These are phyloP conservation scores for Solanum hybrid DNA, from an alignment of 305 asterid genomes.

Conservation along the genomic window DNA sequence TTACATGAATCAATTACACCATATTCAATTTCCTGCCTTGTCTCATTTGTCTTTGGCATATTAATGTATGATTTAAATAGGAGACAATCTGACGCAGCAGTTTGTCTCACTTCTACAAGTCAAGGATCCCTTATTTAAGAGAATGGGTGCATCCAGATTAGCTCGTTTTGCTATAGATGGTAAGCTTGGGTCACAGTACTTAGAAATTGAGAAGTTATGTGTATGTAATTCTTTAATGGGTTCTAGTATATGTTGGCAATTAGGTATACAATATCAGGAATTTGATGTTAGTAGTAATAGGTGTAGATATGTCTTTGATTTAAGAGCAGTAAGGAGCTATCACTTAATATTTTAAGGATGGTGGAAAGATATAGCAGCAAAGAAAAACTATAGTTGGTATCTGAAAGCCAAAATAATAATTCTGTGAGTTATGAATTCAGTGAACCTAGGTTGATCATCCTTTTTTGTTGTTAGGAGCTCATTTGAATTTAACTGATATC, in stretches of 20 bases:
- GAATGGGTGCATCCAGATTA: constrained; percentile 96
- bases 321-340: background rate
- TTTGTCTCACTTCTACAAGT: constrained; percentile 72
- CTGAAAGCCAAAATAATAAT: background rate
- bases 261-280: background rate
- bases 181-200: constrained; percentile 21
- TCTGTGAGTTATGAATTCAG: background rate
- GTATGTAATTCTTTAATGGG: background rate
- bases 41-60: too few species aligned
- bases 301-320: background rate
- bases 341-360: background rate
- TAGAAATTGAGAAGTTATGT: background rate
- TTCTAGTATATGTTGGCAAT: background rate
- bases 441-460: background rate
- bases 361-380: background rate
- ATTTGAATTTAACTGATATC: background rate
- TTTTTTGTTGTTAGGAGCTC: background rate
- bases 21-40: background rate
- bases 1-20: background rate
- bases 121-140: constrained; percentile 88
- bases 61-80: constrained; percentile 29
- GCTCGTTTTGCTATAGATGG: constrained; percentile 90
- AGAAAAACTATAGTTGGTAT: background rate
- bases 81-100: constrained; percentile 79
- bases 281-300: background rate